These are phyloP conservation scores for Candida hispaniensis DNA, from an alignment of 805 yeast genomes.

Conservation along the genomic window DNA sequence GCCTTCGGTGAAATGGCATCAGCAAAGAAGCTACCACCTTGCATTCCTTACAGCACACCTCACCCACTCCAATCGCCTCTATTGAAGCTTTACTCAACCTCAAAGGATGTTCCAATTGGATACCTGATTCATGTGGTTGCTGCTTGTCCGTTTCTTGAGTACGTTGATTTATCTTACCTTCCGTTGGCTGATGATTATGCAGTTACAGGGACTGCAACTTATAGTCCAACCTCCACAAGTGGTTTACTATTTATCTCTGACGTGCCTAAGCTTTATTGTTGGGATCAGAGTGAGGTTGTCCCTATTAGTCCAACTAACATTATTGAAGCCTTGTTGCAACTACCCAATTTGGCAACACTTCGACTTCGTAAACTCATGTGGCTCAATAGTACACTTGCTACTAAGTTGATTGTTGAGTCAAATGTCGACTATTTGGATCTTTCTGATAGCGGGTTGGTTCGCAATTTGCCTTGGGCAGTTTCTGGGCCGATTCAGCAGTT, in stretches of 20 bases:
- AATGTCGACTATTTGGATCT: conserved; percentile 5
- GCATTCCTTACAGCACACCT: conserved; percentile 16
- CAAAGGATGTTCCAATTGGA: conserved; percentile 75
- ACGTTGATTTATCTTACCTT: conserved; percentile 49
- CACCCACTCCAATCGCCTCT: conserved; percentile 32
- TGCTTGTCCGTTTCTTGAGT: conserved; percentile 51
- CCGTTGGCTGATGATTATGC: conserved; percentile 58
- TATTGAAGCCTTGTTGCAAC: conserved; percentile 23
- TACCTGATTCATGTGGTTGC: conserved; percentile 55
- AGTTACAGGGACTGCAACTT: conserved; percentile 16
- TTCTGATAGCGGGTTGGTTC: conserved; percentile 6
- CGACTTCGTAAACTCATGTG: conserved; percentile 39
- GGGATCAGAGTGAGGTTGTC: conserved; percentile 25
- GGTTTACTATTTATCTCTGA: conserved; percentile 29
- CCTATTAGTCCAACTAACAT: conserved; percentile 22
- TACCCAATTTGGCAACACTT: conserved; percentile 32
- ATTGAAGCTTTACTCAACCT: conserved; percentile 48
- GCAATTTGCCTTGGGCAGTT: conserved; percentile 9
- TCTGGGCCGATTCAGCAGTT: conserved; percentile 5
- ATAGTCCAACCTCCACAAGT: conserved; percentile 14
- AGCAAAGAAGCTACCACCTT: no score
- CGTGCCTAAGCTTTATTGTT: conserved; percentile 27
- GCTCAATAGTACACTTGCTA: conserved; percentile 34
- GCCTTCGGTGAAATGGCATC: no score
- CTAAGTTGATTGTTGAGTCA: conserved; percentile 15